Evolutionary conservation across 805 yeast species (phyloP).

Genomic region (Metschnikowia drakensbergensis): DNA sequence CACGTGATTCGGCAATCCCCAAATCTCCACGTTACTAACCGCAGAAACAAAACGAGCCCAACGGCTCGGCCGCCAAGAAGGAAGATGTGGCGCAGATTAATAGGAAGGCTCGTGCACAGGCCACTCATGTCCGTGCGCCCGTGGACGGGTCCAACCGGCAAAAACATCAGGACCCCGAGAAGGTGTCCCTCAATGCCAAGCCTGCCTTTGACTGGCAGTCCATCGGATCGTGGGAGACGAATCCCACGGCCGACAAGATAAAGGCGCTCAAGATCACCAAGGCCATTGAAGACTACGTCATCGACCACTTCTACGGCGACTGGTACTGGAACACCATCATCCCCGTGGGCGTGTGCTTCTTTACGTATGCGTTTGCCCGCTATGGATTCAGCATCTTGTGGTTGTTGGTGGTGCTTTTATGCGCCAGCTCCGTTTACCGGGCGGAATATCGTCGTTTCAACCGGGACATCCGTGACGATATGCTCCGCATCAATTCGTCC

Average conservation of each 20-base stretch:
- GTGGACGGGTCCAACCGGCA: constrained; percentile 10
- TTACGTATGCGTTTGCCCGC: constrained; percentile 65
- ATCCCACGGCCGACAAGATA: constrained; percentile 22
- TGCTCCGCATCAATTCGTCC: constrained; percentile 59
- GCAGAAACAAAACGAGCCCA: constrained; percentile 12
- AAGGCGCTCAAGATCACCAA: constrained; percentile 25
- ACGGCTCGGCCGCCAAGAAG: constrained; percentile 14
- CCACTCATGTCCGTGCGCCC: constrained; percentile 13
- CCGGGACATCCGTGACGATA: constrained; percentile 71
- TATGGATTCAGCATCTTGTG: constrained; percentile 63
- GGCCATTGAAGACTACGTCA: constrained; percentile 53
- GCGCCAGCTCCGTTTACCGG: constrained; percentile 64
- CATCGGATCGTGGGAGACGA: constrained; percentile 37
- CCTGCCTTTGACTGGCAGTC: constrained; percentile 40
- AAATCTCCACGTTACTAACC: constrained; percentile 4
- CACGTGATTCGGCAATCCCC: too few species aligned
- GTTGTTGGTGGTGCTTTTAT: constrained; percentile 53
- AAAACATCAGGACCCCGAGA: neutral
- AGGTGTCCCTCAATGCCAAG: neutral
- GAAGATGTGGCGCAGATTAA: constrained; percentile 18
- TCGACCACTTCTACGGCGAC: constrained; percentile 68
- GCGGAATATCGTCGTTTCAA: constrained; percentile 73
- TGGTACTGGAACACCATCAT: constrained; percentile 66
- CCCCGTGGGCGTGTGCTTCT: constrained; percentile 66
- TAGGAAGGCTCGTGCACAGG: constrained; percentile 10